Evolutionary conservation across 2,329 filamentous ascomycete genomes (phyloP).

Genomic region (Talaromyces sp.): DNA sequence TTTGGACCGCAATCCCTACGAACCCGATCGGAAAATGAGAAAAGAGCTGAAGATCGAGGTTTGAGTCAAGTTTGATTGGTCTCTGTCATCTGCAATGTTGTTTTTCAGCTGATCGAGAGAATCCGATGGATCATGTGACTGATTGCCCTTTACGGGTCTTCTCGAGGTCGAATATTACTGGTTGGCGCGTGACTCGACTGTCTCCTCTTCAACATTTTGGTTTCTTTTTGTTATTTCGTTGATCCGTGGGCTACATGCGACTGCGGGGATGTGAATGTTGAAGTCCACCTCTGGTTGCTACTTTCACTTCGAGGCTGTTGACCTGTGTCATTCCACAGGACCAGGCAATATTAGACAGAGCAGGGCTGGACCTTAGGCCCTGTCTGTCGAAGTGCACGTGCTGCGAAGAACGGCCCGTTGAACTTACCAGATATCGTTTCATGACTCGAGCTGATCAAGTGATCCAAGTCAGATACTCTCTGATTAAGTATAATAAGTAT

Average conservation of each 20-base stretch:
- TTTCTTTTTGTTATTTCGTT: neutral
- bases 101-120: neutral
- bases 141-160: constrained; percentile 1
- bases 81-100: neutral
- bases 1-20: neutral
- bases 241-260: neutral
- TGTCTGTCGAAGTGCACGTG: neutral
- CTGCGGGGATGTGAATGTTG: neutral
- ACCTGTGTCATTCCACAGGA: neutral
- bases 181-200: neutral
- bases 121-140: neutral
- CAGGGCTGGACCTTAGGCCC: neutral
- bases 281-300: neutral
- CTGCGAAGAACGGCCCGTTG: neutral
- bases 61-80: neutral
- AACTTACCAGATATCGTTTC: neutral
- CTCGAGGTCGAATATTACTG: neutral
- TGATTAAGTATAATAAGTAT: neutral
- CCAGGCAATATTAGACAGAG: no score
- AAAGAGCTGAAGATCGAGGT: neutral
- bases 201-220: neutral
- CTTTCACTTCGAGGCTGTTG: neutral
- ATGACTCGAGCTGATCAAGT: neutral
- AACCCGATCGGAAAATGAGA: neutral
- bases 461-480: neutral